Conservation (phyloP, 345 rosid species). For the Lepidium africanum region DNA sequence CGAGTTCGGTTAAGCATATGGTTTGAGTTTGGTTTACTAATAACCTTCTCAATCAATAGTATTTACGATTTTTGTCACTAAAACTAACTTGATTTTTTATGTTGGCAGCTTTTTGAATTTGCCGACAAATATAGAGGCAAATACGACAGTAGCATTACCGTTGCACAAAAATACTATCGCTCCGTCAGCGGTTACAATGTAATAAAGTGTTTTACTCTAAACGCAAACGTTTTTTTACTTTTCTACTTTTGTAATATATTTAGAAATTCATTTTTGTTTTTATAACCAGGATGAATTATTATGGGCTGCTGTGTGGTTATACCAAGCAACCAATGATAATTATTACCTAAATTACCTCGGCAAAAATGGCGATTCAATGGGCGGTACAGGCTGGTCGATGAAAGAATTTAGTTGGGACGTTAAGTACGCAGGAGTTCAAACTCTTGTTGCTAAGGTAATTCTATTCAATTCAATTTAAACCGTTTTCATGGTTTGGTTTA, state of each 20-base stretch:
- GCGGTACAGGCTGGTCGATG: constrained; percentile 86
- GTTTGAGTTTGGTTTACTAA: not conserved
- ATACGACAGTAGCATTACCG: constrained; percentile 79
- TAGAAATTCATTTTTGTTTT: not conserved
- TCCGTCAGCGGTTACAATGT: constrained; percentile 92
- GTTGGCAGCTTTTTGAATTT: constrained; percentile 68
- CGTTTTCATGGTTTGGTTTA: not conserved
- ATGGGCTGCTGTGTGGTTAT: constrained; percentile 93
- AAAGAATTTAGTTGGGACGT: constrained; percentile 92
- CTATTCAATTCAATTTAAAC: not conserved
- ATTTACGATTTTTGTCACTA: not conserved
- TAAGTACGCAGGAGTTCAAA: constrained; percentile 83
- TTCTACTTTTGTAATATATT: no score
- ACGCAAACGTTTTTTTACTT: no score
- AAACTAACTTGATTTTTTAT: not conserved
- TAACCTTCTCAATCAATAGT: not conserved
- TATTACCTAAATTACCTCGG: constrained; percentile 75
- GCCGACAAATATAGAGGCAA: constrained; percentile 95
- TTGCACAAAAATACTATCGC: constrained; percentile 71
- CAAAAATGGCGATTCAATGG: constrained; percentile 69
- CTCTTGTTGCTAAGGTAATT: constrained; percentile 81
- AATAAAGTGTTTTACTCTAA: constrained; percentile 12
- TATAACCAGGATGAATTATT: constrained; percentile 67
- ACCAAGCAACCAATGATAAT: constrained; percentile 61
- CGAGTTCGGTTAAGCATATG: not conserved